These are phyloP conservation scores for Solanum chilense DNA, from an alignment of 257 asterid species.

Conservation along the genomic window DNA sequence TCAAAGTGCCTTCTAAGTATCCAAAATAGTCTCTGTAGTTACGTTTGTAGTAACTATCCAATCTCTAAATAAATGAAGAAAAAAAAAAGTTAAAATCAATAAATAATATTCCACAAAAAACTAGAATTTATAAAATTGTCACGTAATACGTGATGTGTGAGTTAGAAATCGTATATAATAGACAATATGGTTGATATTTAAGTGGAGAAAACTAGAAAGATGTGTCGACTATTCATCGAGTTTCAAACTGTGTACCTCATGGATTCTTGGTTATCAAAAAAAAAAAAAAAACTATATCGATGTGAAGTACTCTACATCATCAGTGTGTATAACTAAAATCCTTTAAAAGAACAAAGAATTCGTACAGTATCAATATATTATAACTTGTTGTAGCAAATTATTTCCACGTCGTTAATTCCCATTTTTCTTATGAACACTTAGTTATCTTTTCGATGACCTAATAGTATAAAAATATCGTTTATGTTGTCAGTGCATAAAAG, in stretches of 20 bases:
- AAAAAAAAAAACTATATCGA: background rate
- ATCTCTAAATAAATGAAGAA: conserved; percentile 26
- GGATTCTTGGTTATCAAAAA: background rate
- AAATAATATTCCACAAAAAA: background rate
- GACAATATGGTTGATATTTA: background rate
- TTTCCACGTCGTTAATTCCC: background rate
- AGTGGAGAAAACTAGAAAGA: background rate
- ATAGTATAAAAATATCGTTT: background rate
- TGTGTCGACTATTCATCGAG: background rate
- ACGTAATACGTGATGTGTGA: background rate
- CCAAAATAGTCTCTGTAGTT: conserved; percentile 76
- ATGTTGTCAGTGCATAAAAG: rapidly evolving
- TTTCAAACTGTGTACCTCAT: background rate
- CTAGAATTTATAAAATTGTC: background rate
- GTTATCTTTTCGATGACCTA: background rate
- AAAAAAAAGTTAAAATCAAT: background rate
- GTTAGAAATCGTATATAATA: background rate
- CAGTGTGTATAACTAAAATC: background rate
- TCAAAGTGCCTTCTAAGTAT: conserved; percentile 56
- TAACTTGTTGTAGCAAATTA: background rate
- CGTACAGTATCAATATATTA: background rate
- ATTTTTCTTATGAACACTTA: background rate
- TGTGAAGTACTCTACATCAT: background rate
- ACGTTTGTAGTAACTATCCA: conserved; percentile 69
- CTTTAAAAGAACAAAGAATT: background rate